Conservation (phyloP, 2,329 filamentous ascomycete species). For the Fusarium torulosum region DNA sequence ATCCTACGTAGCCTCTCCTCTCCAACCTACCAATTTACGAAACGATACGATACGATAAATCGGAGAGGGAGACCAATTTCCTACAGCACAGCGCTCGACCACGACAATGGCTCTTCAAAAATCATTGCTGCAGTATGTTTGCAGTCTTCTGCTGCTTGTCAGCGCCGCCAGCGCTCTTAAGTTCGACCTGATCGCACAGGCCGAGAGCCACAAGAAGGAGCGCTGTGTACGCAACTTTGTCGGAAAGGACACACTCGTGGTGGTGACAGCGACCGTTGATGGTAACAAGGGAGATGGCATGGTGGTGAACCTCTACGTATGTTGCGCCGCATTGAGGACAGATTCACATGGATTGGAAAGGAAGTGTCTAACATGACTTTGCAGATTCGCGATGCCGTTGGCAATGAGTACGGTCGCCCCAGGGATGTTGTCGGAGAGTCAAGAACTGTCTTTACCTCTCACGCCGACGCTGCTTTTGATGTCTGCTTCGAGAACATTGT, state of each 20-base stretch:
- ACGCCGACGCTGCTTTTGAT: constrained; percentile 92
- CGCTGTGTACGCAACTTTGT: constrained; percentile 98
- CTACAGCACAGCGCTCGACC: constrained; percentile 10
- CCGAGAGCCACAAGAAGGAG: constrained; percentile 72
- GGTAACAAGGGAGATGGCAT: constrained; percentile 93
- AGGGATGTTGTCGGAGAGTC: constrained; percentile 93
- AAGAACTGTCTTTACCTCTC: constrained; percentile 92
- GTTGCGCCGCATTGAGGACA: constrained; percentile 49
- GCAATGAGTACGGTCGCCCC: constrained; percentile 94
- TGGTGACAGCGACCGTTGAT: constrained; percentile 89
- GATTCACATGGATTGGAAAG: constrained; percentile 6
- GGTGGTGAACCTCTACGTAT: constrained; percentile 91
- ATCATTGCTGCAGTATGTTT: constrained; percentile 69
- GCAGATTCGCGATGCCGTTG: constrained; percentile 93
- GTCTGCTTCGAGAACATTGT: constrained; percentile 94
- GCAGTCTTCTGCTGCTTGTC: constrained; percentile 68
- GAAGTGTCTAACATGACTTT: constrained; percentile 20
- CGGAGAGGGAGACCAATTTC: constrained; percentile 24
- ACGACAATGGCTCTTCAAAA: constrained; percentile 62
- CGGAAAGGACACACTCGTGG: constrained; percentile 89
- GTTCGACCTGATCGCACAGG: constrained; percentile 86
- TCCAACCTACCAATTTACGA: constrained; percentile 19
- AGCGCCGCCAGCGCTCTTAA: constrained; percentile 78
- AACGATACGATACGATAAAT: constrained; percentile 19
- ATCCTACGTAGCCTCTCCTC: constrained; percentile 45